Base-by-base conservation (phyloP, 2,329 filamentous ascomycete species). In the Huntiella omanensis region DNA sequence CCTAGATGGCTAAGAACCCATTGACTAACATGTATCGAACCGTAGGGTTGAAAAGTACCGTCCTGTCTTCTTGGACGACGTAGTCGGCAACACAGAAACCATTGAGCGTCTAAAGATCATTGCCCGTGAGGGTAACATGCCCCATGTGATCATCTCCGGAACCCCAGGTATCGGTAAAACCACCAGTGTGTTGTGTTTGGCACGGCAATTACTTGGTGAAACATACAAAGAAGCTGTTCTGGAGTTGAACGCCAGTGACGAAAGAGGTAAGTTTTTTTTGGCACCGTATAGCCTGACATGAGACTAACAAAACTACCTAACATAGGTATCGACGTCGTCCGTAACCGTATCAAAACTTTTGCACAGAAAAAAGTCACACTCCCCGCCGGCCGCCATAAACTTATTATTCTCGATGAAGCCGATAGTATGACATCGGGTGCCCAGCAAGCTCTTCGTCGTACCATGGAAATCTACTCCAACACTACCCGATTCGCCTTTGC, bases 131-230 rank as follows among this genome's bases (percentile, higher is more conserved):
- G 91, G 91, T 55, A 98, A 98, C 64, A 95, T 98, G 87, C 91
- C 91, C 2, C 91, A 98, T 64, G 77, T 98, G 57, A 96, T 98
- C 63, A 96, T 98, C 57, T 94, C 85, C n/a, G 91, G 91, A 50
- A 96, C 94, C 86, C 91, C 91, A 15, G 91, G 91, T 58, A 98
- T 96, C 57, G 91, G 91, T 62, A 98, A 98, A 69, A 98, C 91
- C 3, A 96, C 91, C 1, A 94, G 86, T 47, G 80, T 98, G 47
- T 68, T 96, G 51, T 96, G 91, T 59, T 75, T 98, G 40, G 91
- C 91, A 13, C 75, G 88, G 50, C 88, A 96, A 60, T 65, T 98
- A 50, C 70, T 98, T 2, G 91, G 91, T 6, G 83, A 93, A 58
- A 73, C 84, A 28, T 98, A 96, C 69, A 96, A 95, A 63, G 91